Evolutionary conservation across 2,329 filamentous ascomycete species (phyloP), one percentile per base, ranked within the genome.

Genomic region (Sclerotiophoma versabilis): DNA sequence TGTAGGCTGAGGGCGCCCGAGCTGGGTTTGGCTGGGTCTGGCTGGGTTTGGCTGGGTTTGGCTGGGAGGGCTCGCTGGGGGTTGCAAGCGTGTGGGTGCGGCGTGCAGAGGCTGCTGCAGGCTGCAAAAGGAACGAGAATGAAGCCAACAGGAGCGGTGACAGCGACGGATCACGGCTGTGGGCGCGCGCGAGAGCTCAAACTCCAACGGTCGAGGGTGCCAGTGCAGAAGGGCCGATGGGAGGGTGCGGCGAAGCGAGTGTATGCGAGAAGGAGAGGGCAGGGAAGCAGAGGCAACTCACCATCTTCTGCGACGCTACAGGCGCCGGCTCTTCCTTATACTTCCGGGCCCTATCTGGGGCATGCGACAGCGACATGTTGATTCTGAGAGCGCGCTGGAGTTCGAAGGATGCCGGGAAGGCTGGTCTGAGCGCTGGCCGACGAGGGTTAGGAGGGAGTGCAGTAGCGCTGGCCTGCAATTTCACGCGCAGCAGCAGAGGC

Each of bases 251-350:
- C 54, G 62, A 61, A 66, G 59, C 59, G 62, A 63, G 65, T 49
- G 65, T 58, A 53, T 54, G 58, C 52, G 54, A 47, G 44, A 46
- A 50, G 34, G 54, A 57, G 54, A 62, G 62, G 57, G 53, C 61
- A 65, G 70, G 73, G 70, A 73, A 66, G 63, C 61, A 68, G 64
- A 75, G 71, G 72, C 71, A 68, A 76, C 75, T 76, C 70, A 77
- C 75, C 68, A 76, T 71, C 65, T 72, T 71, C 50, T 70, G 72
- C 68, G 70, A 74, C 73, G 73, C 73, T 74, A 72, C 73, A 74
- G 74, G 74, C 72, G 72, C 75, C 72, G 73, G 71, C 66, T 75
- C 73, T 76, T 76, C 74, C 74, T 76, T 76, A 76, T 76, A 76
- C 70, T 71, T 74, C 63, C 72, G 71, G 66, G 71, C 51, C 71